Conservation (phyloP, 805 yeast species). For the Kodamaea laetipori region DNA sequence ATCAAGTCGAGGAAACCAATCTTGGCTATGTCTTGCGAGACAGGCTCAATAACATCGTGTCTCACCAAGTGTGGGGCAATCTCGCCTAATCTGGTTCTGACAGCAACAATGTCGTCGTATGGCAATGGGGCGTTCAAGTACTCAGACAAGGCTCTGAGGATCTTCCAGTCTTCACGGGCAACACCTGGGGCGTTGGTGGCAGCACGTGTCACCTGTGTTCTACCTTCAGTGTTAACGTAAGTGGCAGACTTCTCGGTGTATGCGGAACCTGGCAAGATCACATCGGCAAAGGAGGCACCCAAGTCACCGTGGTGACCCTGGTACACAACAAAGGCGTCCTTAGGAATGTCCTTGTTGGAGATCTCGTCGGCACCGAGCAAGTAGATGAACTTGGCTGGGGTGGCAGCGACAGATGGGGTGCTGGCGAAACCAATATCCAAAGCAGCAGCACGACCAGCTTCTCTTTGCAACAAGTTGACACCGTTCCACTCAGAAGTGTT, state of each 20-base stretch:
- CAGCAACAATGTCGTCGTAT: constrained; percentile 68
- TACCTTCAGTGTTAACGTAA: constrained; percentile 87
- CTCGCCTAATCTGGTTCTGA: constrained; percentile 70
- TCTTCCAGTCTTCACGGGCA: constrained; percentile 92
- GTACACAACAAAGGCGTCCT: constrained; percentile 83
- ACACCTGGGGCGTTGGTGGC: constrained; percentile 86
- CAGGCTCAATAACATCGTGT: constrained; percentile 74
- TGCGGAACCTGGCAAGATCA: constrained; percentile 82
- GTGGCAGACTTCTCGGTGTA: constrained; percentile 87
- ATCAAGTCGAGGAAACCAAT: constrained; percentile 55
- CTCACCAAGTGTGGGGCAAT: constrained; percentile 79
- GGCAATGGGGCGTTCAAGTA: constrained; percentile 71
- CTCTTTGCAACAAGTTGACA: constrained; percentile 75
- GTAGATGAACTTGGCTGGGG: constrained; percentile 73
- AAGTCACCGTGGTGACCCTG: constrained; percentile 92
- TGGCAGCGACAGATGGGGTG: constrained; percentile 46
- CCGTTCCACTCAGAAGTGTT: constrained; percentile 80
- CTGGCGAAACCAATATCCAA: constrained; percentile 78
- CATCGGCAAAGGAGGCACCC: constrained; percentile 88
- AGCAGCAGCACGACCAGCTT: constrained; percentile 87
- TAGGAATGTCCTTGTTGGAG: constrained; percentile 66
- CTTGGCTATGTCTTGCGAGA: constrained; percentile 55
- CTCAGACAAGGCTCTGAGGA: constrained; percentile 79
- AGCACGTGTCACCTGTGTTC: constrained; percentile 82
- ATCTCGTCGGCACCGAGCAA: constrained; percentile 85